These are phyloP conservation scores for Xylaria sp. DNA, from an alignment of 2,329 filamentous ascomycete genomes.

Conservation along the genomic window DNA sequence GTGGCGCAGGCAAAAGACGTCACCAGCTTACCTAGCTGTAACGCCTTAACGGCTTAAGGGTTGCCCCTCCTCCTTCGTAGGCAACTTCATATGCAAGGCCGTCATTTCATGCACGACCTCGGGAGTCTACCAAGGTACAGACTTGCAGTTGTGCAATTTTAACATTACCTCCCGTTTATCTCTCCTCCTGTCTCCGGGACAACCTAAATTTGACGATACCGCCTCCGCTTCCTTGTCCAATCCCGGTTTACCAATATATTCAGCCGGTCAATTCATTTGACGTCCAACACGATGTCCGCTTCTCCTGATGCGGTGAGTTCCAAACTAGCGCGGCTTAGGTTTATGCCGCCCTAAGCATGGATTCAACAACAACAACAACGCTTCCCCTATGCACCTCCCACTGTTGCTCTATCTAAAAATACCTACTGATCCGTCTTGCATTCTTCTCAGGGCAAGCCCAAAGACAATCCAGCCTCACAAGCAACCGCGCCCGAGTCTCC, in stretches of 20 bases:
- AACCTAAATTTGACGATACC: conserved; percentile 1
- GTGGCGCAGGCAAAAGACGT: conserved; percentile 34
- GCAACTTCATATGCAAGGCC: conserved; percentile 25
- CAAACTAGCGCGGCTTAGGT: conserved; percentile 33
- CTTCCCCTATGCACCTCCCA: conserved; percentile 13
- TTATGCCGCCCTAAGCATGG: conserved; percentile 32
- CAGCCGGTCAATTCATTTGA: conserved; percentile 14
- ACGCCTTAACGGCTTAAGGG: background rate
- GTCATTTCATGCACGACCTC: conserved; percentile 27
- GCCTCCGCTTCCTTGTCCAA: conserved; percentile 10
- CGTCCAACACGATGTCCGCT: conserved; percentile 46
- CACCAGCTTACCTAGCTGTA: conserved; percentile 24
- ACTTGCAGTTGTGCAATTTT: conserved; percentile 24
- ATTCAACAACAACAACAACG: conserved; percentile 4
- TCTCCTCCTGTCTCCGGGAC: conserved; percentile 11
- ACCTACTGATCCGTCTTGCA: conserved; percentile 32
- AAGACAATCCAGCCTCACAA: conserved; percentile 51
- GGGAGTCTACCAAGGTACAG: conserved; percentile 27
- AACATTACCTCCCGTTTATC: conserved; percentile 3
- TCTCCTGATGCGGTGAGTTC: conserved; percentile 49
- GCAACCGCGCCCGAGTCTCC: conserved; percentile 68
- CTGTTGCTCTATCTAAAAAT: background rate
- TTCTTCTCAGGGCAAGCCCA: conserved; percentile 51
- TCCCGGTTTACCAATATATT: conserved; percentile 26
- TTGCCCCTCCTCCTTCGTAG: conserved; percentile 32